Conservation (phyloP, 352 stramenopile species). For the Blastocystis hominis region DNA sequence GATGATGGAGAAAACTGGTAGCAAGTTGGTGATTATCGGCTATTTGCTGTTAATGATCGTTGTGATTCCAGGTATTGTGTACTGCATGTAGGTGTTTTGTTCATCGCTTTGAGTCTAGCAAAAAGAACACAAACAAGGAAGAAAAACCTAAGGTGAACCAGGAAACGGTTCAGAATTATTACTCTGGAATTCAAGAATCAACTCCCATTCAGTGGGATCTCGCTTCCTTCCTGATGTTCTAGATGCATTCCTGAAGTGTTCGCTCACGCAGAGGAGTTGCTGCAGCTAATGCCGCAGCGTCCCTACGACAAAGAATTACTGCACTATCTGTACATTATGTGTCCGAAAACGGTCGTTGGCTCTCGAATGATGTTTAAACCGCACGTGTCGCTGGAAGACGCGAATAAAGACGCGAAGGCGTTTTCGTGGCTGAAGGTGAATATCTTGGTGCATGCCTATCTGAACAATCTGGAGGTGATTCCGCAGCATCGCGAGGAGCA, state of each 20-base stretch:
- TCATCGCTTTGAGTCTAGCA: background rate
- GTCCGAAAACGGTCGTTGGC: background rate
- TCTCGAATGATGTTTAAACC: slow-evolving; percentile 10
- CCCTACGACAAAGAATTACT: background rate
- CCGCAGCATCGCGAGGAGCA: background rate
- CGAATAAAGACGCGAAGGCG: background rate
- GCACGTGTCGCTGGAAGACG: slow-evolving; percentile 8
- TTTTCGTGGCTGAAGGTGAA: slow-evolving; percentile 15
- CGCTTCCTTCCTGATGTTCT: background rate
- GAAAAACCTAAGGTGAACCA: slow-evolving; percentile 11
- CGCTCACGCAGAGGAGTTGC: background rate
- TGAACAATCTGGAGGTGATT: slow-evolving; percentile 36
- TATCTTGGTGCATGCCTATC: slow-evolving; percentile 33
- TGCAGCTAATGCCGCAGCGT: background rate
- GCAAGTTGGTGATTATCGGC: background rate
- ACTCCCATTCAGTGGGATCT: background rate
- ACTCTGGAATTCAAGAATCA: background rate
- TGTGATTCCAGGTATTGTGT: slow-evolving; percentile 23
- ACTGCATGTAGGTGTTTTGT: background rate
- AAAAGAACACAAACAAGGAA: background rate
- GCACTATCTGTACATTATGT: background rate
- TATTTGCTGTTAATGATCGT: slow-evolving; percentile 40
- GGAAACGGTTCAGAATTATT: slow-evolving; percentile 24
- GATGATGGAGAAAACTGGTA: slow-evolving; percentile 25
- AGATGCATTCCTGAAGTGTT: slow-evolving; percentile 40